Percentiles rank a stretch among this genome's conserved stretches.
These are phyloP conservation scores for Apiotrichum montevideense DNA, from an alignment of 1,284 basidiomycete species.

Conservation along the genomic window DNA sequence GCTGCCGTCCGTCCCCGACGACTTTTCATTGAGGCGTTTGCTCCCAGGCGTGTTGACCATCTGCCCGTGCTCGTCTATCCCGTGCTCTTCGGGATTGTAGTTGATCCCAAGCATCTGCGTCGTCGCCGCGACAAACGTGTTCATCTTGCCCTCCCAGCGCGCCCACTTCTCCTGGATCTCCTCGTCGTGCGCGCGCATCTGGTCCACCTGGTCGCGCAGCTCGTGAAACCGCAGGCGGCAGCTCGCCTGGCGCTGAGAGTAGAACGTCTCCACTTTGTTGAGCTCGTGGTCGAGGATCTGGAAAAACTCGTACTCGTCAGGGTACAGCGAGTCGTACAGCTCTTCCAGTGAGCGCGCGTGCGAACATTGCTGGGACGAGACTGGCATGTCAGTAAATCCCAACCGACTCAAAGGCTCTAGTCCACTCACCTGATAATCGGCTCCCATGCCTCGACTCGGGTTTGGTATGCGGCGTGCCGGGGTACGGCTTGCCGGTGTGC, in stretches of 20 bases:
- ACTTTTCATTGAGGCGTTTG: background rate
- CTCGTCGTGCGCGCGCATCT: background rate
- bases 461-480: no score
- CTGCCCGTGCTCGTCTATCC: background rate
- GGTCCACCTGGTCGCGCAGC: background rate
- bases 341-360: conserved; percentile 25
- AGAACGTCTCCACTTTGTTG: conserved; percentile 78
- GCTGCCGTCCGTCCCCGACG: background rate
- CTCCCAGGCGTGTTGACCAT: no score
- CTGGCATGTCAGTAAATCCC: no score
- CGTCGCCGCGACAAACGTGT: background rate
- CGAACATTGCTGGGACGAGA: no score
- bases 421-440: no score
- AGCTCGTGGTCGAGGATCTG: conserved; percentile 66
- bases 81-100: background rate
- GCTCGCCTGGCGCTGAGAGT: conserved; percentile 48
- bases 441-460: no score
- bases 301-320: conserved; percentile 66
- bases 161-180: background rate
- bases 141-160: background rate
- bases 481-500: no score
- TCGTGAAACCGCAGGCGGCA: background rate
- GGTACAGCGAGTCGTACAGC: conserved; percentile 39
- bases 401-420: no score
- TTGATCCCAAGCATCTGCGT: background rate